phyloP scores from a whole-genome alignment of 345 rosid genomes.

The Camelina sativa region DNA sequence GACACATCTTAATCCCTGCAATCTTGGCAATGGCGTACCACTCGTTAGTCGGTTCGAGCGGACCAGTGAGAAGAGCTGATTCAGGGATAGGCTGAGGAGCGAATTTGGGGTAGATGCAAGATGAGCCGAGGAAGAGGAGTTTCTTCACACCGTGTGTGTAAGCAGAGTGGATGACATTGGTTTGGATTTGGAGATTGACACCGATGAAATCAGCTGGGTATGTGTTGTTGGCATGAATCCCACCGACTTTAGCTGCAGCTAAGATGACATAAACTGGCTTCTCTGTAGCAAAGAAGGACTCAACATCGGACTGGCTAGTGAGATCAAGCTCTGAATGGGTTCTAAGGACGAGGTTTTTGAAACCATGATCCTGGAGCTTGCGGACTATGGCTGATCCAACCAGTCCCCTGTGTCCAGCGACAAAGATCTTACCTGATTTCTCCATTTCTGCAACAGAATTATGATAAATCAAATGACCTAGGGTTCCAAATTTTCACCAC shows the following conservation, averaged over 20 bases:
- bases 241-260: conserved; percentile 97
- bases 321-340: conserved; percentile 87
- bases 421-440: conserved; percentile 82
- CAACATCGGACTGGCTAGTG: conserved; percentile 78
- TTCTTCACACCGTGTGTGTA: conserved; percentile 68
- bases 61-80: conserved; percentile 73
- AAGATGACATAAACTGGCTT: conserved; percentile 74
- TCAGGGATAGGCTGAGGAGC: conserved; percentile 96
- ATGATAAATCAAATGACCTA: neutral
- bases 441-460: conserved; percentile 37
- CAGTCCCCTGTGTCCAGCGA: conserved; percentile 94
- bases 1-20: conserved; percentile 95
- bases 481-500: neutral
- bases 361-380: conserved; percentile 62
- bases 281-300: conserved; percentile 68
- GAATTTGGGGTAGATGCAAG: conserved; percentile 91
- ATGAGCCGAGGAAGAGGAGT: conserved; percentile 87
- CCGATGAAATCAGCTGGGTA: conserved; percentile 96
- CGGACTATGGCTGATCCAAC: conserved; percentile 94
- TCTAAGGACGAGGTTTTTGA: conserved; percentile 67
- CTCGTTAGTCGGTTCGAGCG: conserved; percentile 91
- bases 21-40: conserved; percentile 97
- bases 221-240: conserved; percentile 94
- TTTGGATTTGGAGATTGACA: conserved; percentile 92
- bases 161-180: conserved; percentile 87